Evolutionary conservation across 805 yeast species (phyloP).

Genomic region (Lachancea quebecensis): DNA sequence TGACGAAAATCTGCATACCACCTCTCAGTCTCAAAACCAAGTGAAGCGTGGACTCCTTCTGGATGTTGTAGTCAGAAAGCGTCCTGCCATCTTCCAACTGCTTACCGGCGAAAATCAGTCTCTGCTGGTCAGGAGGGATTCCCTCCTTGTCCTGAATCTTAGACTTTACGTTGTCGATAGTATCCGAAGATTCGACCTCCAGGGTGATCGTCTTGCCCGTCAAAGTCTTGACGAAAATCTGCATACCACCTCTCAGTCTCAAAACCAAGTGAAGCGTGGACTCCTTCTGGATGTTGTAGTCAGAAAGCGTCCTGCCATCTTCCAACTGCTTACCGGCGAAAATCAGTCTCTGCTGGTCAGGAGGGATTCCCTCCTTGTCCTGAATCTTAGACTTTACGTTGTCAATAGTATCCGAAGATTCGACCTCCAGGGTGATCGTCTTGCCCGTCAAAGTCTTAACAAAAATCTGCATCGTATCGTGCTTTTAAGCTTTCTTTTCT

Average conservation of each 20-base stretch:
- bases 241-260: conserved; percentile 73
- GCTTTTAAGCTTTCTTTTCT: no score
- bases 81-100: conserved; percentile 96
- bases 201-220: conserved; percentile 88
- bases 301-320: conserved; percentile 65
- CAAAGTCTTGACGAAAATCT: conserved; percentile 82
- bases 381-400: conserved; percentile 76
- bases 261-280: conserved; percentile 64
- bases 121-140: conserved; percentile 94
- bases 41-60: conserved; percentile 85
- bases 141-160: conserved; percentile 90
- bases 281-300: conserved; percentile 66
- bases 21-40: conserved; percentile 84
- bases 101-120: conserved; percentile 93
- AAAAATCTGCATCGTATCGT: conserved; percentile 59
- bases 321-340: conserved; percentile 68
- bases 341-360: conserved; percentile 63
- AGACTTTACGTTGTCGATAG: conserved; percentile 90
- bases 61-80: conserved; percentile 88
- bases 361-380: conserved; percentile 67
- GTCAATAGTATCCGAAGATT: conserved; percentile 89
- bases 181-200: conserved; percentile 86
- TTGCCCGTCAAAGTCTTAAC: conserved; percentile 97
- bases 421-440: conserved; percentile 90
- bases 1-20: conserved; percentile 90